These are phyloP conservation scores for Geotrichum candidum DNA, from an alignment of 1,139 yeast genomes.

Conservation along the genomic window DNA sequence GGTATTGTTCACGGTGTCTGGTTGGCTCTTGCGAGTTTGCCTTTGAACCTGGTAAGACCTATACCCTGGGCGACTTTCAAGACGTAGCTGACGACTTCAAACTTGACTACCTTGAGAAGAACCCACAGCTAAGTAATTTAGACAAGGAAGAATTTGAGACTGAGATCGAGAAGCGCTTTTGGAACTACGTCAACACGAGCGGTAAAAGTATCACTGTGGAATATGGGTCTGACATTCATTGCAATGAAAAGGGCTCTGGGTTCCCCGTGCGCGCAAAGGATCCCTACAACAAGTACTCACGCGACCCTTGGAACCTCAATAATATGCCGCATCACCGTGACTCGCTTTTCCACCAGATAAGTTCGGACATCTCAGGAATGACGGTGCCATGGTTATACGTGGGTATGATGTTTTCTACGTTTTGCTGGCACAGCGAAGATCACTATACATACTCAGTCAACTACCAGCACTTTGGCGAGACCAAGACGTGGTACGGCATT, in stretches of 20 bases:
- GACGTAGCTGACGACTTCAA: conserved; percentile 50
- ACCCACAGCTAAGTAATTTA: conserved; percentile 38
- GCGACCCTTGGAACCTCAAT: conserved; percentile 66
- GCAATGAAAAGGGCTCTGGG: conserved; percentile 46
- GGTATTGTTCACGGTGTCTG: conserved; percentile 81
- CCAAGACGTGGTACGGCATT: conserved; percentile 73
- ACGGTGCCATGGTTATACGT: conserved; percentile 47
- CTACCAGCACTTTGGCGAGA: conserved; percentile 64
- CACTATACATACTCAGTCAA: conserved; percentile 63
- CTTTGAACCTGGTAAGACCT: conserved; percentile 67
- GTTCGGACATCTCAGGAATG: conserved; percentile 42
- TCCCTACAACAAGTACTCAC: conserved; percentile 32
- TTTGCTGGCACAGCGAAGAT: conserved; percentile 73
- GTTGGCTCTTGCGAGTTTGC: conserved; percentile 88
- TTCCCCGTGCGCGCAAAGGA: conserved; percentile 41
- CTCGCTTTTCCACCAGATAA: conserved; percentile 45
- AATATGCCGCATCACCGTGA: conserved; percentile 55
- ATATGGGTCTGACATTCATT: conserved; percentile 43
- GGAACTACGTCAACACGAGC: conserved; percentile 38
- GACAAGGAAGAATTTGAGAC: conserved; percentile 19
- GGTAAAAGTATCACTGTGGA: conserved; percentile 43
- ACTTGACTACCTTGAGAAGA: conserved; percentile 41
- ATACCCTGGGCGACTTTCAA: conserved; percentile 55
- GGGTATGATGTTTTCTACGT: conserved; percentile 65
- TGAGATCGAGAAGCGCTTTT: conserved; percentile 34